Evolutionary conservation across 805 yeast genomes (phyloP), one percentile per base, ranked within the genome.

Genomic region (Starmera amethionina): DNA sequence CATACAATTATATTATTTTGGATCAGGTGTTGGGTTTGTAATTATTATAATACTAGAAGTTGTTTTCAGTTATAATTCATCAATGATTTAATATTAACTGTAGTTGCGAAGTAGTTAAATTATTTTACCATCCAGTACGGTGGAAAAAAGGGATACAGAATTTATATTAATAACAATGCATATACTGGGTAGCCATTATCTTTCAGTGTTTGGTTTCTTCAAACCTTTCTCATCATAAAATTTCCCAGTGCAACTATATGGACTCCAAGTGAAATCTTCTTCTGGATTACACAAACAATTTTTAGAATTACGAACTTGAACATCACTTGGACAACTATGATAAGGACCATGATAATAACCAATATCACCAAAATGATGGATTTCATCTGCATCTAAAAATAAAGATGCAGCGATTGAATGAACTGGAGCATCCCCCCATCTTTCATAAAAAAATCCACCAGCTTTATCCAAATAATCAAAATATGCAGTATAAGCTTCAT

Each of bases 391-490:
- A 40, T 82, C 77, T 59, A 85, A 57, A 65, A 87, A 83, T 48
- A 87, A 65, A 5, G 93, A 67, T 16, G 85, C 95, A 29, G 93
- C 96, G 53, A 86, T 79, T 6, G 94, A 82, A 61, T 86, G 96
- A 38, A 86, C 81, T 30, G 96, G 96, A 25, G 95, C 95, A 62
- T 86, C 96, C 51, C 95, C 95, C 96, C 95, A 85, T 63, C 95
- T 73, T 67, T 83, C 88, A 60, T 86, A 87, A 66, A 82, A 87
- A 65, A 87, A 87, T n/a, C 95, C 95, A 59, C 96, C 95, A 13
- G 81, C 74, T 46, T 74, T 60, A 62, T 87, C 95, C 54, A 87
- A 72, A 51, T 70, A 65, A 15, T 83, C 82, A 51, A 87, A 87
- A 61, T 80, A 87, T 42, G 73, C 70, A 36, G 61, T 51, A 57